Evolutionary conservation across 1,284 basidiomycete genomes (phyloP).

Genomic region (Ustilago sp.): DNA sequence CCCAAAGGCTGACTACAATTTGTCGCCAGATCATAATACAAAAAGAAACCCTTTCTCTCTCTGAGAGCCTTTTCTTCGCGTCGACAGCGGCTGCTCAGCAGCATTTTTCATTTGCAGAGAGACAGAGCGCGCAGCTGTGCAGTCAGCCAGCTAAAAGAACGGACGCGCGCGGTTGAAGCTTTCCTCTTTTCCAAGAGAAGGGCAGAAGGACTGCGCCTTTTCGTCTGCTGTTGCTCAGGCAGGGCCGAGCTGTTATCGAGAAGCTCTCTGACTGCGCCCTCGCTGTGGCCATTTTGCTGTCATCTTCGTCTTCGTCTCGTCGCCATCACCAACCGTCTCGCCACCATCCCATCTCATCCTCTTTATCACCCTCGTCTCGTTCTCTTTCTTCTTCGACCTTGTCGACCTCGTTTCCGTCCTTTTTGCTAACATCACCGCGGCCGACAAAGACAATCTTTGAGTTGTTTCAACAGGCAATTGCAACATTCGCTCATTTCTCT

Average conservation of each 20-base stretch:
- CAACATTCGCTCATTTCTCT: constrained; percentile 29
- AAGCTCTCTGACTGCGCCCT: neutral
- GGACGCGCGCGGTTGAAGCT: constrained; percentile 1
- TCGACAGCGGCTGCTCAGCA: neutral
- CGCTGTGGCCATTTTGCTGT: constrained; percentile 2
- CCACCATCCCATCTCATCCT: constrained; percentile 23
- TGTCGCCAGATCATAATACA: neutral
- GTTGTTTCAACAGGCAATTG: constrained; percentile 16
- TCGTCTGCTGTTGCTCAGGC: neutral
- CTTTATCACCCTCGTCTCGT: constrained; percentile 10
- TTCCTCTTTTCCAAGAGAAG: neutral
- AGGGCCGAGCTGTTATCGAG: neutral
- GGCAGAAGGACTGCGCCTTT: neutral
- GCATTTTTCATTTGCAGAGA: constrained; percentile 11
- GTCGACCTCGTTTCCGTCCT: neutral
- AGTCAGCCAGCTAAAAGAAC: neutral
- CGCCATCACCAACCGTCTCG: constrained; percentile 20
- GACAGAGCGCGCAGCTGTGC: constrained; percentile 3
- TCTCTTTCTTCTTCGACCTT: constrained; percentile 3
- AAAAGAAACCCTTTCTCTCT: neutral
- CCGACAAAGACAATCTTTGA: constrained; percentile 8
- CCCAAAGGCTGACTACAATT: neutral
- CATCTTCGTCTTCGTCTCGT: constrained; percentile 11
- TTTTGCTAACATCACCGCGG: constrained; percentile 2
- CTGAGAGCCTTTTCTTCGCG: neutral